Base-by-base conservation (phyloP, 306 rosid genomes). In the Malus orientalis region DNA sequence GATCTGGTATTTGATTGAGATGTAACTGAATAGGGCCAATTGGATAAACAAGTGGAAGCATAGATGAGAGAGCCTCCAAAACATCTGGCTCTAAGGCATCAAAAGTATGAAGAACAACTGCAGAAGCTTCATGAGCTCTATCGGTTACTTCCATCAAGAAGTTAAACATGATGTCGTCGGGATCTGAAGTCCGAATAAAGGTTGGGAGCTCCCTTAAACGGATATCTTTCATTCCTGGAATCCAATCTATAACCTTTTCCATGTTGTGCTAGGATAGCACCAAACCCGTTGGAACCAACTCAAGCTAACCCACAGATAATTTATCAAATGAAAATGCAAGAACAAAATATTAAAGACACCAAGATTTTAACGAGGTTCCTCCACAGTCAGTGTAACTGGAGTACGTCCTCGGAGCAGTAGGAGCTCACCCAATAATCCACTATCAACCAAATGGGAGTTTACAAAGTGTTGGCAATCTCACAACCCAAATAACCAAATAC, bases 11-110 rank as follows among this genome's bases (percentile, higher is more conserved):
- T 2, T 27, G 74, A 36, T 73, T 44, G 38, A 79, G 67, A 20
- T 54, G 78, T 38, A 27, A 59, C 19, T 79, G 69, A 6, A 64
- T 23, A 25, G 78, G 82, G 9, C 82, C 82, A 20, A 79, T 55
- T 9, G 78, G 8, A 42, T 66, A 79, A 14, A 79, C 55, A 40
- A 20, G 64, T 25, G 82, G 74, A 53, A 32, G 22, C 12, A 19
- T 6, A 45, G 72, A 54, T 12, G 76, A 63, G 33, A 79, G 67
- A 66, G 73, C 73, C 1, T 14, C 59, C 40, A 79, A 5, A 57
- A 73, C 61, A 7, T 65, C 8, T 40, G 15, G 5, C 10, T 73
- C 82, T 33, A 79, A n/a, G 2, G 74, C 54, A 27, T 66, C 69
- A 67, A 73, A 79, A 22, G 78, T 73, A 5, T 54, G 78, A 20